Evolutionary conservation across 2,329 filamentous ascomycete genomes (phyloP), one percentile per base, ranked within the genome.

Genomic region (Drechslera avenae): DNA sequence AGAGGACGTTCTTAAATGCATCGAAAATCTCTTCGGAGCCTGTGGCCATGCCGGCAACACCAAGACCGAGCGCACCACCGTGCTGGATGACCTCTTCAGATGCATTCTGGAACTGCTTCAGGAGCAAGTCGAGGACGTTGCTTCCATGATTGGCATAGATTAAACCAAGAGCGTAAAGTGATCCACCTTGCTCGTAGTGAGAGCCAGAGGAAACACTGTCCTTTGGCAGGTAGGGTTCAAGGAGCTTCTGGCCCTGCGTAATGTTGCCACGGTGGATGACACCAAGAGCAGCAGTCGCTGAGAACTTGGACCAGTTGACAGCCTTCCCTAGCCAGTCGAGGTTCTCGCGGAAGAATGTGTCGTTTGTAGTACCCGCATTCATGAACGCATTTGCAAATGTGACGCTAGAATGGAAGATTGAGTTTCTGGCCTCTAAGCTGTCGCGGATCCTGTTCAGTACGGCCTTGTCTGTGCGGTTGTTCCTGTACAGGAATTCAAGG

Each of bases 281-380:
- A 73, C 94, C 94, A 5, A 99, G 81, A 6, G 94, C 94, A 49
- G 94, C 94, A 4, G 94, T 99, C 12, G 94, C 94, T 0, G 94
- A 97, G 73, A 99, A 99, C 73, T 99, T 99, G 54, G 92, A 97
- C 94, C 94, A 99, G 78, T 99, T 99, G 39, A 97, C 91, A 19
- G 94, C 94, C 79, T 97, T 99, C 54, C 93, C 92, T 3, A 99
- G 79, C 94, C 94, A 99, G 61, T 99, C 94, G 18, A 99, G 78
- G 71, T 99, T 99, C 69, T 97, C 91, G 6, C 95, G 85, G 85
- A 99, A 97, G 78, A 99, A 99, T 68, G 93, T 95, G 77, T 99
- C 94, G 66, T 96, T 94, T 0, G 93, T 97, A 0, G 94, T 99
- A 52, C 94, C 95, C 46, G 96, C 92, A 72, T 99, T 96, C 94